A percentile compares a stretch with the other conserved stretches of the same genome.
These are phyloP conservation scores for Escovopsis sp. DNA, from an alignment of 2,329 filamentous ascomycete genomes.

Conservation along the genomic window DNA sequence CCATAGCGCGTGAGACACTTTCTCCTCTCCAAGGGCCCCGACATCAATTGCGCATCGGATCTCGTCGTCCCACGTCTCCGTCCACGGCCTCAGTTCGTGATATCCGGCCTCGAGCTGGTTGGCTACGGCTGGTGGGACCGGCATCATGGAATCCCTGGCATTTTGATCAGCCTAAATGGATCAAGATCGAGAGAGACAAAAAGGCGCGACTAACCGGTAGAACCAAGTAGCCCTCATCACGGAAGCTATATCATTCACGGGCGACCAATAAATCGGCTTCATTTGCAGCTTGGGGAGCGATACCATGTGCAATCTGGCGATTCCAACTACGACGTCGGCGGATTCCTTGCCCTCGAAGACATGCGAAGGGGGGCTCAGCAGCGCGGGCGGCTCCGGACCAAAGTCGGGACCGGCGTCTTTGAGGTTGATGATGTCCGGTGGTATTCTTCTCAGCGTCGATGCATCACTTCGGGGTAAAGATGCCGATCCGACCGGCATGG, in stretches of 20 bases:
- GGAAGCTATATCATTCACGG: slow-evolving; percentile 72
- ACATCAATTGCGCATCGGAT: slow-evolving; percentile 81
- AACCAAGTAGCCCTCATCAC: slow-evolving; percentile 92
- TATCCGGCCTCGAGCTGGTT: slow-evolving; percentile 92
- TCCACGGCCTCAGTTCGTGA: slow-evolving; percentile 72
- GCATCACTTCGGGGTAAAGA: slow-evolving; percentile 2
- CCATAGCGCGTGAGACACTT: slow-evolving; percentile 76
- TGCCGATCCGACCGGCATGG: slow-evolving; percentile 4
- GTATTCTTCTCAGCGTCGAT: background rate
- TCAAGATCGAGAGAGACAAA: background rate
- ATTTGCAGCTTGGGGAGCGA: slow-evolving; percentile 70
- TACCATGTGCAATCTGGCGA: slow-evolving; percentile 82
- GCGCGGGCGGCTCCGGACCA: slow-evolving; percentile 3
- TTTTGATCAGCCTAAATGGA: slow-evolving; percentile 6
- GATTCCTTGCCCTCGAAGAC: slow-evolving; percentile 13
- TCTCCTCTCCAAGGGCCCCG: slow-evolving; percentile 79
- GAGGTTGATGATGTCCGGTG: background rate
- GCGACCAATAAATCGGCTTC: slow-evolving; percentile 97
- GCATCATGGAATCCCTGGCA: slow-evolving; percentile 67
- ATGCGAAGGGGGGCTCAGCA: slow-evolving; percentile 1
- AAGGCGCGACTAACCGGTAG: slow-evolving; percentile 43
- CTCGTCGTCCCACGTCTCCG: slow-evolving; percentile 85
- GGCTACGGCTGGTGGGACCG: slow-evolving; percentile 69
- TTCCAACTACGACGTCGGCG: slow-evolving; percentile 63
- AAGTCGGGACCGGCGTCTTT: slow-evolving; percentile 4